Base-by-base conservation (phyloP, 2,329 filamentous ascomycete species). In the Aspergillus sojae region DNA sequence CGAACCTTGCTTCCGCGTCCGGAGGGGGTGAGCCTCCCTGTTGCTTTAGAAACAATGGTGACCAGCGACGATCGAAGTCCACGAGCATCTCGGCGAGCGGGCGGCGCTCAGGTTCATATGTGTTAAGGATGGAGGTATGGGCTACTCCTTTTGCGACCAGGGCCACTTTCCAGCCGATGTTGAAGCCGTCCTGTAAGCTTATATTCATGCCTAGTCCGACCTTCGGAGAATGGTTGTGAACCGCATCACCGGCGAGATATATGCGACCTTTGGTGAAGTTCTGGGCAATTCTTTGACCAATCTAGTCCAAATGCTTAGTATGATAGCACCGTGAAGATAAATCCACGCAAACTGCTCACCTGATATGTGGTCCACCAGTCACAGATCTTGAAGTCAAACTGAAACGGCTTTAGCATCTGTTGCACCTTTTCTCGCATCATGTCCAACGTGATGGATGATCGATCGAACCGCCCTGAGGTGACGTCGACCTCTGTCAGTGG, bases 41-140 rank as follows among this genome's bases (percentile, higher is more conserved):
- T n/a, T 57, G 30, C 16, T 57, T 56, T 21, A 55, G 28, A 14
- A 65, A 65, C 11, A 62, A 41, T 6, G 60, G 43, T 10, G 54
- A 58, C 45, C 55, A 62, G 43, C 43, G 57, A 61, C 85, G 84
- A 69, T 89, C 87, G 63, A 89, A 87, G 7, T 83, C 80, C 65
- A 92, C 91, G 0, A 92, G 82, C 52, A 89, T 85, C 63, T 88
- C 80, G 0, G 89, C 90, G 2, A 91, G 84, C 16, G 79, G 81
- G 9, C 84, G 82, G 1, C 88, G 79, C 68, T 86, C 84, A 0
- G 76, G 77, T 43, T 82, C 77, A 67, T 85, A 86, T 0, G 83
- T 85, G 59, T 79, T 78, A 4, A 86, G 73, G 14, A 85, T 78
- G 0, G 72, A 70, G 1, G 76, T 75, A 19, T 75, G 65, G 0